A percentile compares a stretch with the other conserved stretches of the same genome.
Evolutionary conservation across 2,329 filamentous ascomycete genomes (phyloP).

Genomic region (Hirsutella rhossiliensis): DNA sequence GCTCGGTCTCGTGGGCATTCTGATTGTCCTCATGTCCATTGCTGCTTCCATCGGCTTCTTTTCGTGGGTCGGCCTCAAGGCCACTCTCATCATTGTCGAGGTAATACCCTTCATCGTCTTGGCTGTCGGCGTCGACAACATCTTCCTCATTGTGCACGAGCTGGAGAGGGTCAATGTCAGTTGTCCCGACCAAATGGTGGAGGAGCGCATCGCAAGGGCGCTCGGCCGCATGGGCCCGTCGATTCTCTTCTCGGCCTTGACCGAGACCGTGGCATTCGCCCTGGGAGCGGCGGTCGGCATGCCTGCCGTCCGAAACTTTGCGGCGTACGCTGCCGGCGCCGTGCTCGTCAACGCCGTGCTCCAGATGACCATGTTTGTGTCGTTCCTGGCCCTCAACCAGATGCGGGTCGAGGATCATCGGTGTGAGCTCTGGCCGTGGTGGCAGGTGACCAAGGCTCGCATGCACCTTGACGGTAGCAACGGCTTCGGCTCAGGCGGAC

Average conservation of each 20-base stretch:
- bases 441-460: constrained; percentile 65
- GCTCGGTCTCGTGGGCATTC: constrained; percentile 82
- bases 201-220: constrained; percentile 74
- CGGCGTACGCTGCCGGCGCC: constrained; percentile 87
- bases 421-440: constrained; percentile 84
- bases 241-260: constrained; percentile 87
- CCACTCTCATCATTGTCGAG: constrained; percentile 94
- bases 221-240: constrained; percentile 96
- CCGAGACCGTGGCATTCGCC: constrained; percentile 87
- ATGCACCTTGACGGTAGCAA: constrained; percentile 49
- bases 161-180: constrained; percentile 91
- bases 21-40: constrained; percentile 97
- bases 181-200: constrained; percentile 78
- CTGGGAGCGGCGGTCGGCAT: constrained; percentile 91
- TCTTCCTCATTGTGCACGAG: constrained; percentile 96
- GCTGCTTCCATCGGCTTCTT: constrained; percentile 91
- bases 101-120: constrained; percentile 96
- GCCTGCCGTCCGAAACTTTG: constrained; percentile 96
- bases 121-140: constrained; percentile 96
- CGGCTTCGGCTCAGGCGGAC: constrained; percentile 39
- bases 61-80: constrained; percentile 82
- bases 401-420: constrained; percentile 76
- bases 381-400: constrained; percentile 84
- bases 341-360: constrained; percentile 96
- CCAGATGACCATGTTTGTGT: constrained; percentile 94